Evolutionary conservation across 1,284 basidiomycete species (phyloP).

Genomic region (Cryptococcus sp.): DNA sequence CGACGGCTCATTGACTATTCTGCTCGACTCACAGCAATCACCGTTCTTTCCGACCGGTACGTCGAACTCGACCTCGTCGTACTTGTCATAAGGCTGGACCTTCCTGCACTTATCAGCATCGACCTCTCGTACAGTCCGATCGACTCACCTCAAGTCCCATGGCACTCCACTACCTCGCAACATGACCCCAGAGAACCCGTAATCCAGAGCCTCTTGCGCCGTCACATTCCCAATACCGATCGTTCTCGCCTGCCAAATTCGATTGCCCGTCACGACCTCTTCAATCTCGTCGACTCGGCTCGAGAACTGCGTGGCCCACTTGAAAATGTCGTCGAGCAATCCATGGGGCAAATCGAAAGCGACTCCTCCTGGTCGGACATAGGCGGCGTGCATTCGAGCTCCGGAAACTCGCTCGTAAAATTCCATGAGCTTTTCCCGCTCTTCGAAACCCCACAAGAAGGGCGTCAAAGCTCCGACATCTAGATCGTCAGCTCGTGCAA

Average conservation of each 20-base stretch:
- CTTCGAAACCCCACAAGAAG: slow-evolving; percentile 99
- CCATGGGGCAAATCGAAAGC: slow-evolving; percentile 97
- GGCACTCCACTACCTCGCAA: slow-evolving; percentile 86
- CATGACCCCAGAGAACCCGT: slow-evolving; percentile 96
- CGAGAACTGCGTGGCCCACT: slow-evolving; percentile 93
- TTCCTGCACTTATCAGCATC: slow-evolving; percentile 51
- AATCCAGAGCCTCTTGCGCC: slow-evolving; percentile 86
- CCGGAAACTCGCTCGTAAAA: slow-evolving; percentile 99
- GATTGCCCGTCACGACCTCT: slow-evolving; percentile 94
- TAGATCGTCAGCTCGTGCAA: background rate
- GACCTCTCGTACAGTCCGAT: background rate
- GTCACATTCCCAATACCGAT: slow-evolving; percentile 87
- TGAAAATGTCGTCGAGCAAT: slow-evolving; percentile 92
- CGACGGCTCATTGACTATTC: background rate
- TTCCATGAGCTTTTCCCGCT: slow-evolving; percentile 99
- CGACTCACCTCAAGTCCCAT: slow-evolving; percentile 73
- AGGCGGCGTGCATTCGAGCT: slow-evolving; percentile 95
- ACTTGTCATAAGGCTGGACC: slow-evolving; percentile 91
- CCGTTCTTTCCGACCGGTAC: slow-evolving; percentile 93
- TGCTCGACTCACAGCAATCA: slow-evolving; percentile 64
- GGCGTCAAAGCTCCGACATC: slow-evolving; percentile 95
- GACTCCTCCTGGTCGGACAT: slow-evolving; percentile 95
- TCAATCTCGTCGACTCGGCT: slow-evolving; percentile 88
- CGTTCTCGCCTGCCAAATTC: slow-evolving; percentile 96
- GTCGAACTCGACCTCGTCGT: slow-evolving; percentile 97